Evolutionary conservation across 805 yeast genomes (phyloP).

Genomic region (Helenozyma baotianmanensis): DNA sequence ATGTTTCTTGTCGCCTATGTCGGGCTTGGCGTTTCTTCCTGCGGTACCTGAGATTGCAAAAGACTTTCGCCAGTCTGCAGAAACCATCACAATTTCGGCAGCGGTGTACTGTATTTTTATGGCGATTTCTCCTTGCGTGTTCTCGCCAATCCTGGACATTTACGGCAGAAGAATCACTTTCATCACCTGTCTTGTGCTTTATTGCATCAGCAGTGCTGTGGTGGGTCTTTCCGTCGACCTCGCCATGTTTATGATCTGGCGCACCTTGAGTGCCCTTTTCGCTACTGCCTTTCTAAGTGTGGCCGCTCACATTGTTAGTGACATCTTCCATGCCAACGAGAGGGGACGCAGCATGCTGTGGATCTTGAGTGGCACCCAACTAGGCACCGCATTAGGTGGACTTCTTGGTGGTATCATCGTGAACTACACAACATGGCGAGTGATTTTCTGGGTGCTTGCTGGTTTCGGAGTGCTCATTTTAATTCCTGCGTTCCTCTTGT

Average conservation of each 20-base stretch:
- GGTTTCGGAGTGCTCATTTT: slow-evolving; percentile 38
- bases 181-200: slow-evolving; percentile 35
- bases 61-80: slow-evolving; percentile 42
- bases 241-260: slow-evolving; percentile 50
- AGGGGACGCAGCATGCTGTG: slow-evolving; percentile 51
- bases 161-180: slow-evolving; percentile 48
- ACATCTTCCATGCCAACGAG: slow-evolving; percentile 45
- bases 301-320: slow-evolving; percentile 50
- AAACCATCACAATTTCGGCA: slow-evolving; percentile 44
- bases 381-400: slow-evolving; percentile 53
- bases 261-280: slow-evolving; percentile 47
- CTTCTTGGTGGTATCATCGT: slow-evolving; percentile 50
- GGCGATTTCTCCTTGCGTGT: slow-evolving; percentile 49
- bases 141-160: slow-evolving; percentile 47
- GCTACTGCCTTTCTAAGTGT: slow-evolving; percentile 54
- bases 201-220: slow-evolving; percentile 16
- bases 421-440: slow-evolving; percentile 50
- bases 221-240: slow-evolving; percentile 48
- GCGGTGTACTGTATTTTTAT: slow-evolving; percentile 48
- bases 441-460: slow-evolving; percentile 46
- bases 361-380: slow-evolving; percentile 46
- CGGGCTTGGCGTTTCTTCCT: slow-evolving; percentile 45
- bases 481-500: slow-evolving; percentile 38
- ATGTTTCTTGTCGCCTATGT: slow-evolving; percentile 43
- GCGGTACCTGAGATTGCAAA: slow-evolving; percentile 48